Percentiles rank a stretch among this genome's conserved stretches.
Conservation (phyloP, 371 early-diverging fungal species). For the Mucor plumbeus region DNA sequence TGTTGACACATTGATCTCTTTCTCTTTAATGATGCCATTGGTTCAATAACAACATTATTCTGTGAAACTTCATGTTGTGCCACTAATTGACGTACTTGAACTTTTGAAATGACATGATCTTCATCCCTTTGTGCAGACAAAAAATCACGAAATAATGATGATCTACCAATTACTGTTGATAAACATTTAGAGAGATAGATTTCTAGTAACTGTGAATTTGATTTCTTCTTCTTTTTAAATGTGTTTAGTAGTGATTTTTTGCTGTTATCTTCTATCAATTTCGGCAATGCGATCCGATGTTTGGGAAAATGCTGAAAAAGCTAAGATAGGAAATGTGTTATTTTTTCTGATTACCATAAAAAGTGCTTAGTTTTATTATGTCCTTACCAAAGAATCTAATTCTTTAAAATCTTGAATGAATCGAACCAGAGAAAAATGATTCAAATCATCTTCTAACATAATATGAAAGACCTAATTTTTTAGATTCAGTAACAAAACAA, state of each 20-base stretch:
- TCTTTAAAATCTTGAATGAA: constrained; percentile 64
- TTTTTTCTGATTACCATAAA: constrained; percentile 5
- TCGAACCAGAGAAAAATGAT: constrained; percentile 56
- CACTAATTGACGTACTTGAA: constrained; percentile 17
- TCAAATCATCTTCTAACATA: constrained; percentile 51
- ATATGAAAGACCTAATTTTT: constrained; percentile 57
- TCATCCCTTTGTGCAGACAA: constrained; percentile 53
- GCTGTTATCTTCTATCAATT: constrained; percentile 7
- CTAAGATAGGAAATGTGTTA: constrained; percentile 25
- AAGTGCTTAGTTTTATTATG: not conserved
- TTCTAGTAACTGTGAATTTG: constrained; percentile 47
- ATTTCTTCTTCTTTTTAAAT: constrained; percentile 26
- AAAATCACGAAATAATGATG: constrained; percentile 52
- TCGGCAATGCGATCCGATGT: constrained; percentile 29
- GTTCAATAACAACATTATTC: not conserved
- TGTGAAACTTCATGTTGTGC: constrained; percentile 22
- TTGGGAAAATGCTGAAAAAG: constrained; percentile 28
- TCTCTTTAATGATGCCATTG: constrained; percentile 12
- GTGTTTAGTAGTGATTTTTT: not conserved
- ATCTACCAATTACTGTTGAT: constrained; percentile 26
- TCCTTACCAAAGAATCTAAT: constrained; percentile 61
- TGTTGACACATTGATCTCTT: constrained; percentile 12
- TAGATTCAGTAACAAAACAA: not conserved
- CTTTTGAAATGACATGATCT: constrained; percentile 36
- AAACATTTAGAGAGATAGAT: constrained; percentile 40